These are phyloP conservation scores for Grigorovia jiainica DNA, from an alignment of 805 yeast genomes.

Conservation along the genomic window DNA sequence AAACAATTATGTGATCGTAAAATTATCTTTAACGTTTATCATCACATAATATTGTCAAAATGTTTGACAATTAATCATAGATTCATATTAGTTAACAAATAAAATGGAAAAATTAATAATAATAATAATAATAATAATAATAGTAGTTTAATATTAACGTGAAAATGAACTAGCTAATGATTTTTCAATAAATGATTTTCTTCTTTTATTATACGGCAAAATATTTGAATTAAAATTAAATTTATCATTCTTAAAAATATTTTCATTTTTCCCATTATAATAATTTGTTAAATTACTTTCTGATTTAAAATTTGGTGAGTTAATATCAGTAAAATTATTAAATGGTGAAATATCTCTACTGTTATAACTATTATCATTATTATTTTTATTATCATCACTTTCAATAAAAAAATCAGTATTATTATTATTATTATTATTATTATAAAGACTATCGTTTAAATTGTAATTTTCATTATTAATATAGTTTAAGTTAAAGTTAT, in stretches of 20 bases:
- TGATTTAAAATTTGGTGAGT: constrained; percentile 3
- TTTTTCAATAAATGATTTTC: constrained; percentile 17
- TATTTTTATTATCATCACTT: neutral
- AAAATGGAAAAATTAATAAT: no score
- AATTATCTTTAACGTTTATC: no score
- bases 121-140: no score
- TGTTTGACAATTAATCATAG: no score
- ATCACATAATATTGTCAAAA: no score
- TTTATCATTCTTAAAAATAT: neutral
- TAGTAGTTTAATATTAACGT: no score
- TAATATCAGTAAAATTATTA: neutral
- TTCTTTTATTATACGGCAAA: constrained; percentile 6
- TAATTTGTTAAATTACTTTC: constrained; percentile 2
- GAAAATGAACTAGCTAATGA: constrained; percentile 16
- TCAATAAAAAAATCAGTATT: neutral
- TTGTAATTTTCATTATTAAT: no score
- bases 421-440: constrained; percentile 5
- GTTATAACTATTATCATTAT: neutral
- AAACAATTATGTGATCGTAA: no score
- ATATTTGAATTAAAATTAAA: neutral
- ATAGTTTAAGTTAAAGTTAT: no score
- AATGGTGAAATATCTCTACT: neutral
- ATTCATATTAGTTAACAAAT: no score
- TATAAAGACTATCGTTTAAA: no score
- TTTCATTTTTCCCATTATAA: neutral